phyloP scores from a whole-genome alignment of 495 filamentous ascomycete species.

The Aeminium ludgeri region DNA sequence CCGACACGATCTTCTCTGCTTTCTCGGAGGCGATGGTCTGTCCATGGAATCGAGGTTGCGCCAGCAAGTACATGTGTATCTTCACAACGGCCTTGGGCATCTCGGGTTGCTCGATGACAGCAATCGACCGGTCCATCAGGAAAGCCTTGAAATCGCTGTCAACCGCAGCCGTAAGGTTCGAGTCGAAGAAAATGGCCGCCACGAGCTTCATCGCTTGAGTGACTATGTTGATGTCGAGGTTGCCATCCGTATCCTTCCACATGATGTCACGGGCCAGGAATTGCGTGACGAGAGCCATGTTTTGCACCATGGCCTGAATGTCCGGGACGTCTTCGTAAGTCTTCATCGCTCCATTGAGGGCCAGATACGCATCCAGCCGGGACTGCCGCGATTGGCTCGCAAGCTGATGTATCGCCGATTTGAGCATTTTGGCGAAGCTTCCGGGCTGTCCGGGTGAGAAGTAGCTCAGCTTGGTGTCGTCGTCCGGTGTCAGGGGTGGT shows the following conservation, averaged over 20 bases:
- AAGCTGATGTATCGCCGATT: conserved; percentile 64
- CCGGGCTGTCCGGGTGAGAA: conserved; percentile 21
- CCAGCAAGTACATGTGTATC: conserved; percentile 60
- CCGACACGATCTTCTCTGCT: conserved; percentile 46
- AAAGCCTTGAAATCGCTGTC: conserved; percentile 63
- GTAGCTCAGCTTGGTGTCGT: conserved; percentile 20
- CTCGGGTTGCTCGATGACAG: conserved; percentile 42
- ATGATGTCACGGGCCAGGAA: conserved; percentile 59
- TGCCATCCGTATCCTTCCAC: conserved; percentile 6
- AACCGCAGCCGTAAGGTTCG: conserved; percentile 43
- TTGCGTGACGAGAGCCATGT: conserved; percentile 53
- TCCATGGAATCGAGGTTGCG: conserved; percentile 55
- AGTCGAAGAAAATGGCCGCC: conserved; percentile 51
- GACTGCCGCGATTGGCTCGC: conserved; percentile 48
- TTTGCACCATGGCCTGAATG: conserved; percentile 53
- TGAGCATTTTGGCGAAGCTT: conserved; percentile 56
- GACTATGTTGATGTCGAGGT: conserved; percentile 40
- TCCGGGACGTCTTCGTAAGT: conserved; percentile 55
- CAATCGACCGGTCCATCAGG: conserved; percentile 61
- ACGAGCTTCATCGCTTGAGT: conserved; percentile 63
- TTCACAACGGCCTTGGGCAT: conserved; percentile 61
- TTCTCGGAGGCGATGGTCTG: conserved; percentile 57
- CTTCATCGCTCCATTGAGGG: conserved; percentile 55
- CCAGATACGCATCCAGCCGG: conserved; percentile 72
- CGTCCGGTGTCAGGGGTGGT: conserved; percentile 11